Evolutionary conservation across 2,329 filamentous ascomycete genomes (phyloP), one percentile per base, ranked within the genome.

Genomic region (Botrytis elliptica): DNA sequence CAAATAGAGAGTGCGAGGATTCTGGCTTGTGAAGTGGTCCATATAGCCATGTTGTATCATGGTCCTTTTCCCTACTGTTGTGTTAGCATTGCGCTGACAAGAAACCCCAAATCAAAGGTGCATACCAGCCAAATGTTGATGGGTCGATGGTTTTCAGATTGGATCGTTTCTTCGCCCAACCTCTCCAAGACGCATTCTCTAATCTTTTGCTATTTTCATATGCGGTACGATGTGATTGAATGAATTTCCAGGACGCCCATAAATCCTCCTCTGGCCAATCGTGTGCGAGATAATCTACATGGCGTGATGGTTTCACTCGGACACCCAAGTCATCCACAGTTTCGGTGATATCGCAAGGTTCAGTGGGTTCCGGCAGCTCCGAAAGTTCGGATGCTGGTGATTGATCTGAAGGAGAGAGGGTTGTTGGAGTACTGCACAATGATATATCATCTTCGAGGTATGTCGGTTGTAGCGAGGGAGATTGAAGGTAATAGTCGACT

Each of bases 231-330:
- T 93, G 92, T 42, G 92, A 91, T 25, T 95, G 90, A 78, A 98
- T 93, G 81, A 97, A 96, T 81, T 94, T 91, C 96, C 96, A 98
- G 1, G 95, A 98, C 9, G 93, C 92, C 95, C 95, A 98, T 25
- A 98, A 97, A 83, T 99, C 96, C 83, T 98, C 95, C 83, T 98
- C 95, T 75, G 89, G 90, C 96, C 96, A 99, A 76, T 97, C 91
- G 81, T 98, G 93, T 29, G 95, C 97, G 55, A 98, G 87, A 81
- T 98, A 99, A 84, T 99, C 98, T 74, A 99, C 84, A 74, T 98
- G 95, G 72, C 93, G 88, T 25, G 94, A 90, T 2, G 90, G 91
- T 78, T 83, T 78, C 85, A 89, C 78, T 86, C 89, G 63, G 85
- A 44, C 40, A 88, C 70, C 86, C 83, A 81, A 86, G 87, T 46